Base-by-base conservation (phyloP, 1,284 basidiomycete species). In the Lignosus rhinocerotis region DNA sequence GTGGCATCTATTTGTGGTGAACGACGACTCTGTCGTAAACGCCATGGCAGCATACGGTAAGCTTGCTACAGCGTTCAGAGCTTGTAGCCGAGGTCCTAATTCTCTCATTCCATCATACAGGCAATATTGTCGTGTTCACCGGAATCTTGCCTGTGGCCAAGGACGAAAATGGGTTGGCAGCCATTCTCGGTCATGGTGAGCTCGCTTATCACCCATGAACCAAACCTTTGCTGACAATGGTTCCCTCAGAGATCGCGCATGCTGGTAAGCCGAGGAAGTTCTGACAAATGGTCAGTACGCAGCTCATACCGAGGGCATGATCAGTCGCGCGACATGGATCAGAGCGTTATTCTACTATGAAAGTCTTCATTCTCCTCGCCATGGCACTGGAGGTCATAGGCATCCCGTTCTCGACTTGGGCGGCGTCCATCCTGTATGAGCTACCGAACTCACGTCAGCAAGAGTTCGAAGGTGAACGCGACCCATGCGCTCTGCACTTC, bases 81-180 rank as follows among this genome's bases (percentile, higher is more conserved):
- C 16, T 17, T 43, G n/a, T 12, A 17, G 45, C 31, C 39, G 14
- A 10, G 32, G 14, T 9, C 43, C 21, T 21, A 39, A 6, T 2
- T 36, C n/a, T 39, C n/a, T 51, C 38, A 43, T 10, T 10, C 4
- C n/a, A 12, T 16, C 44, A 12, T 2, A 39, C 61, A 80, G 87
- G 88, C 4, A 86, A 85, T 64, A 90, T 97, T 62, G 85, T 96
- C 51, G 92, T 98, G 2, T 97, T 93, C 66, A 94, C 92, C 0
- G 95, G 95, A 0, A 93, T 98, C 51, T 73, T 98, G 8, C 93
- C 92, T 0, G 76, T 96, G 6, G 88, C 87, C 49, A 78, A 77
- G 60, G 87, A 94, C 61, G 90, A 94, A 63, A 82, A 90, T 61
- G 94, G 94, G 0, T 75, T 98, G 0, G 93, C 96, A 1, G 90